Percentiles rank a stretch among this genome's conserved stretches.
Evolutionary conservation across 1,284 basidiomycete species (phyloP).

Genomic region (Spongispora temasekensis): DNA sequence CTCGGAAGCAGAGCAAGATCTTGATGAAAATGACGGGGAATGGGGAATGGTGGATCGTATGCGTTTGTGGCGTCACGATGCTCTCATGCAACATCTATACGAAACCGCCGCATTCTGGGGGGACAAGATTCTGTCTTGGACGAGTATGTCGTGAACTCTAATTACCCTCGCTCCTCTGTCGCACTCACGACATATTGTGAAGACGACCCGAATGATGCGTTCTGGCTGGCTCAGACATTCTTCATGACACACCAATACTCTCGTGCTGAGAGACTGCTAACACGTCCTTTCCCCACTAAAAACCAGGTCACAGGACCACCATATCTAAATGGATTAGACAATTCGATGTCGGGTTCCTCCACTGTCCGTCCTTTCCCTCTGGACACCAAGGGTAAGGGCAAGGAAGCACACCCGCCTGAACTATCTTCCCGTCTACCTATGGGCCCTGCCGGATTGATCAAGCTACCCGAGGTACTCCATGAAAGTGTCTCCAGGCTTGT

Average conservation of each 20-base stretch:
- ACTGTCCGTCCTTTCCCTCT: conserved; percentile 27
- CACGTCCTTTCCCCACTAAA: conserved; percentile 69
- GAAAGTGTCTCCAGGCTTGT: conserved; percentile 76
- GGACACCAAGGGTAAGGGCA: conserved; percentile 57
- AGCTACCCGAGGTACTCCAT: conserved; percentile 60
- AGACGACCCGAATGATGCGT: conserved; percentile 96
- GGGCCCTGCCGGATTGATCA: conserved; percentile 66
- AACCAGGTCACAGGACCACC: conserved; percentile 44
- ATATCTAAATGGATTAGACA: conserved; percentile 46
- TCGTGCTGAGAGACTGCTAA: conserved; percentile 89
- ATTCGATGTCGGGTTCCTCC: conserved; percentile 24
- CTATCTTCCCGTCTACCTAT: conserved; percentile 60
- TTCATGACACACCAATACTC: conserved; percentile 96
- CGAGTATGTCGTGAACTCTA: conserved; percentile 63
- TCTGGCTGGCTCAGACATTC: conserved; percentile 97
- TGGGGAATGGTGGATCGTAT: conserved; percentile 94
- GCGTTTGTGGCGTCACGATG: conserved; percentile 96
- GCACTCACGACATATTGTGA: conserved; percentile 15
- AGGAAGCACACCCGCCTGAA: conserved; percentile 50
- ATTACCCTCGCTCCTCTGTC: background rate
- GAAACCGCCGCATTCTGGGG: conserved; percentile 99
- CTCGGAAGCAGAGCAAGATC: conserved; percentile 57
- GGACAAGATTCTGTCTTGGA: conserved; percentile 93
- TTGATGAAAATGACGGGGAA: conserved; percentile 51
- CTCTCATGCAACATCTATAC: conserved; percentile 96